A percentile compares a stretch with the other conserved stretches of the same genome.
Conservation (phyloP, 148 eudicot species). For the Spergularia bocconei region DNA sequence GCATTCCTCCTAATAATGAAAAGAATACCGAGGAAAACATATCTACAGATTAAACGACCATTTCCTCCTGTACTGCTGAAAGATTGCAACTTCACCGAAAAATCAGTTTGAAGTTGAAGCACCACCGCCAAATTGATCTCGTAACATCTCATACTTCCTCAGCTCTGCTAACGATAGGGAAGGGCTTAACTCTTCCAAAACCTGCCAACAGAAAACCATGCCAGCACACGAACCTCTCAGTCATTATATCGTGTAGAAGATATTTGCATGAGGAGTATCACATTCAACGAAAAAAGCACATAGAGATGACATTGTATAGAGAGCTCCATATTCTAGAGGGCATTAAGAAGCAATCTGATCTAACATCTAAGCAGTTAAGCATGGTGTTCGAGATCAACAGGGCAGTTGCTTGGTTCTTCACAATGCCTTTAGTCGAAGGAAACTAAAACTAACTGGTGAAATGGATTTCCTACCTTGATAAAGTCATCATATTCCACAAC, state of each 20-base stretch:
- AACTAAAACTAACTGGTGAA: not conserved
- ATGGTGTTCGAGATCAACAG: not conserved
- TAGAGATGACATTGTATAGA: no score
- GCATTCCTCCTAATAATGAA: no score
- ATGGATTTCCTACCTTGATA: conserved; percentile 52
- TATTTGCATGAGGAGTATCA: no score
- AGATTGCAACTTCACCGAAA: not conserved
- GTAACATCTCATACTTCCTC: conserved; percentile 69
- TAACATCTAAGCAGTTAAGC: no score
- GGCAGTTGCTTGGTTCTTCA: not conserved
- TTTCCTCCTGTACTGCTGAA: not conserved
- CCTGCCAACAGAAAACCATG: conserved; percentile 44
- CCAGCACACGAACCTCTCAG: not conserved
- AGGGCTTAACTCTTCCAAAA: conserved; percentile 73
- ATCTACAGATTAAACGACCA: not conserved
- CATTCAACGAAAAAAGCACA: no score
- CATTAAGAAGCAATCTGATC: no score
- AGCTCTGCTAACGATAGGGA: conserved; percentile 88
- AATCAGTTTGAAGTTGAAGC: conserved; percentile 42
- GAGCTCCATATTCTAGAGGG: no score
- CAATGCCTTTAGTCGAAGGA: not conserved
- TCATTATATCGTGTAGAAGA: not conserved
- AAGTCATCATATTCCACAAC: conserved; percentile 81
- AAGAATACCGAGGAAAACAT: no score
- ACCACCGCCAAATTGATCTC: conserved; percentile 87